Evolutionary conservation across 495 filamentous ascomycete genomes (phyloP).

Genomic region (Clohesyomyces aquaticus): DNA sequence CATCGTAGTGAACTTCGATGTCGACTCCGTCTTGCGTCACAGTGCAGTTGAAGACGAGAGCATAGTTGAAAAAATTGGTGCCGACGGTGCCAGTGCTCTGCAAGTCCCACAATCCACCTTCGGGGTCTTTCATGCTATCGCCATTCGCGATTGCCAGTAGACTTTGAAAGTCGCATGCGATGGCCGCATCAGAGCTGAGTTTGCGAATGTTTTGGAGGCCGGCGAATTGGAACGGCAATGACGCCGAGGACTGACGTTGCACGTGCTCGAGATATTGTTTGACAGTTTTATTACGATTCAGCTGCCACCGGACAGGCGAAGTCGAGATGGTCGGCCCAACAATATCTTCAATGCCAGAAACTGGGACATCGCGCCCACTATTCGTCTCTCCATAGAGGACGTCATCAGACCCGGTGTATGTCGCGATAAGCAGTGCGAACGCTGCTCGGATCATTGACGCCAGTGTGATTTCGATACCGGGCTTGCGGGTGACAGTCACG

Average conservation of each 20-base stretch:
- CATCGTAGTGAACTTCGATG: constrained; percentile 38
- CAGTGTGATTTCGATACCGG: constrained; percentile 41
- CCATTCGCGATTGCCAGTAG: constrained; percentile 55
- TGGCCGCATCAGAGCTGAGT: constrained; percentile 62
- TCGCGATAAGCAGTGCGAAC: constrained; percentile 29
- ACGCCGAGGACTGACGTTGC: constrained; percentile 56
- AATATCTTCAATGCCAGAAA: constrained; percentile 57
- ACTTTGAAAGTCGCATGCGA: constrained; percentile 68
- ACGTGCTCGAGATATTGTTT: constrained; percentile 52
- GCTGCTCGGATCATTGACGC: constrained; percentile 54
- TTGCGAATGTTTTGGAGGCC: constrained; percentile 71
- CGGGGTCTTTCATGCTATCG: constrained; percentile 40
- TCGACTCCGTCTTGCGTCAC: constrained; percentile 18
- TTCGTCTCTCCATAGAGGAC: constrained; percentile 55
- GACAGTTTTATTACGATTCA: constrained; percentile 44
- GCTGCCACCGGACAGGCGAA: constrained; percentile 60
- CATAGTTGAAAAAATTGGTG: constrained; percentile 41
- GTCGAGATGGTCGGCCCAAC: constrained; percentile 68
- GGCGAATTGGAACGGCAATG: constrained; percentile 66
- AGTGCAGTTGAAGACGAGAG: constrained; percentile 35
- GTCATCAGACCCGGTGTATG: constrained; percentile 36
- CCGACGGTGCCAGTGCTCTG: constrained; percentile 36
- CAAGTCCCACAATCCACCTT: constrained; percentile 36
- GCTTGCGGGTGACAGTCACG: constrained; percentile 7
- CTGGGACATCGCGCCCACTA: constrained; percentile 56